Conservation (phyloP, 164 flowering plant species). For the Vitis cinerea region DNA sequence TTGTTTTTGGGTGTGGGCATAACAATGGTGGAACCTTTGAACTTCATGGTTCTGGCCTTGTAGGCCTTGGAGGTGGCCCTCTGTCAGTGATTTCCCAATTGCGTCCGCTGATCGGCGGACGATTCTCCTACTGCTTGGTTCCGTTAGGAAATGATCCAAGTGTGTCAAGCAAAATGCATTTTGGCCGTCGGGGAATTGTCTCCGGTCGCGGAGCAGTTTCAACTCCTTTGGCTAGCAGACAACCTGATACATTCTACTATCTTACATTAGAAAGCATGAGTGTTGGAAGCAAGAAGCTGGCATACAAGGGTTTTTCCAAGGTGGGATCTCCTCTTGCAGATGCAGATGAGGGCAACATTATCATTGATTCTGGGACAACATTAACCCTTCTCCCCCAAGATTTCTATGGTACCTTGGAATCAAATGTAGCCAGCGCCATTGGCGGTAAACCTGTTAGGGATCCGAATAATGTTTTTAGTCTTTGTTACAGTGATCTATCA, state of each 20-base stretch:
- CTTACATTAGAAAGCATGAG: slow-evolving; percentile 40
- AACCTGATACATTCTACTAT: slow-evolving; percentile 32
- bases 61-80: slow-evolving; percentile 61
- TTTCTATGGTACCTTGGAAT: slow-evolving; percentile 16
- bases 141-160: not conserved
- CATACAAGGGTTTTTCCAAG: not conserved
- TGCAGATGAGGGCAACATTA: slow-evolving; percentile 36
- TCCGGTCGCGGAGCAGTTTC: slow-evolving; percentile 32
- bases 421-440: slow-evolving; percentile 7
- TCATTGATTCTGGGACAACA: slow-evolving; percentile 70
- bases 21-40: slow-evolving; percentile 37
- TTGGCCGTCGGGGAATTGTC: slow-evolving; percentile 34
- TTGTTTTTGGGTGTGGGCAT: slow-evolving; percentile 51
- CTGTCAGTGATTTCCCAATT: slow-evolving; percentile 43
- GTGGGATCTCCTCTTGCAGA: too few species aligned
- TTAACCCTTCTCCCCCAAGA: slow-evolving; percentile 24
- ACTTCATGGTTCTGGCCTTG: slow-evolving; percentile 30
- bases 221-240: slow-evolving; percentile 30
- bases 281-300: slow-evolving; percentile 32
- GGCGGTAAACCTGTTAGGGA: too few species aligned
- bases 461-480: not conserved
- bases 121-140: slow-evolving; percentile 61
- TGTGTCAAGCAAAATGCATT: slow-evolving; percentile 31
- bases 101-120: slow-evolving; percentile 28
- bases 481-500: slow-evolving; percentile 6